Evolutionary conservation across 2,329 filamentous ascomycete genomes (phyloP).

Genomic region (Boeremia exigua): DNA sequence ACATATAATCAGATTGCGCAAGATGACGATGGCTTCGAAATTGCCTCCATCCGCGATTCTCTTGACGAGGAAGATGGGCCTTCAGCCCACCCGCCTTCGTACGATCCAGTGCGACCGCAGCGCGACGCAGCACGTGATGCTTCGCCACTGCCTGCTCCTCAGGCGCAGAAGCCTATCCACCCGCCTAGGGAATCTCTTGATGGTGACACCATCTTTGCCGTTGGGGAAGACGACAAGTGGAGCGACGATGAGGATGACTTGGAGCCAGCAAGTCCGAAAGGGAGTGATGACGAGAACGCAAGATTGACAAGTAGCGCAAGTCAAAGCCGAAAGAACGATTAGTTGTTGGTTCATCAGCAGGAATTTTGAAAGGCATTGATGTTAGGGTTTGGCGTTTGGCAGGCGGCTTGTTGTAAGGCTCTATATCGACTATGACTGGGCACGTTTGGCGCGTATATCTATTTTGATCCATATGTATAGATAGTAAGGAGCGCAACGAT

Average conservation of each 20-base stretch:
- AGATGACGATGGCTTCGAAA: constrained; percentile 98
- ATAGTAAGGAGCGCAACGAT: not conserved
- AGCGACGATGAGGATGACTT: constrained; percentile 71
- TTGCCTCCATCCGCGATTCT: constrained; percentile 84
- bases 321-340: constrained; percentile 40
- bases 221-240: constrained; percentile 86
- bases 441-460: constrained; percentile 5
- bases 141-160: constrained; percentile 61
- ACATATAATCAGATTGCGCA: constrained; percentile 73
- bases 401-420: not conserved
- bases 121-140: constrained; percentile 43
- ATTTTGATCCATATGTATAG: not conserved
- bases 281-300: constrained; percentile 38
- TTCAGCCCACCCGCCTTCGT: constrained; percentile 45
- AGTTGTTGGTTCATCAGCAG: constrained; percentile 8
- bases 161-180: constrained; percentile 55
- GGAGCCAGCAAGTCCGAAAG: constrained; percentile 61
- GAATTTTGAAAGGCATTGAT: constrained; percentile 13
- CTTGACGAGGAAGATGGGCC: constrained; percentile 67
- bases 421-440: constrained; percentile 6
- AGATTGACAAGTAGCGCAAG: constrained; percentile 41
- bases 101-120: constrained; percentile 48
- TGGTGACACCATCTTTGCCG: constrained; percentile 94
- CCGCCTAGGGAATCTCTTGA: constrained; percentile 71
- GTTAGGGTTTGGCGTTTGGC: not conserved